Base-by-base conservation (phyloP, 2,329 filamentous ascomycete species). In the Mycosphaerella arachidis region DNA sequence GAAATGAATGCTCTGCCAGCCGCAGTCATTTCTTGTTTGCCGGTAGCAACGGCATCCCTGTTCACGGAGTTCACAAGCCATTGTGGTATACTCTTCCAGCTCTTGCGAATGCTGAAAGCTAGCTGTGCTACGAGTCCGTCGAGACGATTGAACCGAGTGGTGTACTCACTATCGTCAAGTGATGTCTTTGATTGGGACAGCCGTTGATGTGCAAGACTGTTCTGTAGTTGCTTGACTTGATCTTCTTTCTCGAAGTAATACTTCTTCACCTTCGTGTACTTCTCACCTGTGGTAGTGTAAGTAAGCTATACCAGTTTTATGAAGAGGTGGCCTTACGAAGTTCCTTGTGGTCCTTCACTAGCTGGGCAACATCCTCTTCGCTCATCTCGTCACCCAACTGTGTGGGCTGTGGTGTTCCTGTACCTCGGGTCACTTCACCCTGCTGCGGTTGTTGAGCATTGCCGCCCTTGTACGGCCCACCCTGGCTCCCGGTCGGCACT, bases 211-310 rank as follows among this genome's bases (percentile, higher is more conserved):
- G 94, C 94, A 56, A 99, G 85, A n/a, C 92, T 94, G 74, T 99
- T 97, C 74, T 99, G 94, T 18, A 99, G 82, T 69, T 94, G 89
- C 74, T 97, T 93, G 27, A 97, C 90, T 75, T 97, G 92, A 18
- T 86, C 83, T 66, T 88, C 89, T 68, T 96, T 88, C 65, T 97
- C 94, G 74, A 97, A 97, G 74, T 97, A 99, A 69, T 97, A 90
- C 58, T 92, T 87, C 79, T 99, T 99, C 59, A 99, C 93, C 73
- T 97, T 96, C 74, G 95, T 95, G 74, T 99, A 99, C 78, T 99
- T 99, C 67, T 86, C 86, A 71, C 94, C 92, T 96, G 55, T 60
- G 61, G n/a, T 30, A 31, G 45, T 27, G 59, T 69, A 37, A 69
- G 65, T 50, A 48, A 52, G 20, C 29, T 3, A 58, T 27, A 50